Evolutionary conservation across 1,284 basidiomycete genomes (phyloP).

Genomic region (Trichosporon coremiiforme): DNA sequence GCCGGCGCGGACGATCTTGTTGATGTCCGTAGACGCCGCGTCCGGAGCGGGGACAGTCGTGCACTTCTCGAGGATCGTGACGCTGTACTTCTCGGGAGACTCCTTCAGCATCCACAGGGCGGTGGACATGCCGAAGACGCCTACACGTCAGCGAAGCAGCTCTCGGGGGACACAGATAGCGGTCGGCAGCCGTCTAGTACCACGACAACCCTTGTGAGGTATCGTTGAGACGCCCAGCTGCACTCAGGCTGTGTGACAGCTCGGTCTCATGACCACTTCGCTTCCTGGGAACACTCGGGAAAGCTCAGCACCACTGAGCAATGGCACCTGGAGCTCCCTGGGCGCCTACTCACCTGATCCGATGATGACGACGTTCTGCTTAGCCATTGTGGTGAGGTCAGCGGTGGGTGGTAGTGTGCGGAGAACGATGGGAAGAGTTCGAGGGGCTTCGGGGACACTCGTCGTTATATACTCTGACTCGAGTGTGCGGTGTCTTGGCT

Average conservation of each 20-base stretch:
- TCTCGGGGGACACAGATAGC: neutral
- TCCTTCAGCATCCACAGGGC: constrained; percentile 55
- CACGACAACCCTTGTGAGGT: neutral
- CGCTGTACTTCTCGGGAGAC: constrained; percentile 41
- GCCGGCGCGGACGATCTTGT: constrained; percentile 51
- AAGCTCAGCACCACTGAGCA: neutral
- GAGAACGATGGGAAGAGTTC: neutral
- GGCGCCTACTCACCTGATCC: constrained; percentile 29
- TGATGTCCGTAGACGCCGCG: constrained; percentile 49
- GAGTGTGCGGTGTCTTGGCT: neutral
- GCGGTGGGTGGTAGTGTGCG: neutral
- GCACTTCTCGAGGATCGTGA: constrained; percentile 54
- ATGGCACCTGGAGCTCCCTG: too few species aligned
- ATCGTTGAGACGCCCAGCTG: too few species aligned
- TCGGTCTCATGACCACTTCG: neutral
- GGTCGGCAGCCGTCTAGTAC: too few species aligned
- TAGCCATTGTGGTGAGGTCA: constrained; percentile 21
- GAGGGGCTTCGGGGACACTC: neutral
- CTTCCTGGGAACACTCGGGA: neutral
- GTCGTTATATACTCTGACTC: constrained; percentile 5
- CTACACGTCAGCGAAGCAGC: constrained; percentile 27
- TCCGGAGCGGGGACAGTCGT: constrained; percentile 53
- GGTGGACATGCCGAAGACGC: constrained; percentile 56
- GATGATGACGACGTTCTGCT: constrained; percentile 34
- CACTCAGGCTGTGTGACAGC: too few species aligned